Conservation (phyloP, 2,329 filamentous ascomycete genomes). For the Claviceps purpurea region DNA sequence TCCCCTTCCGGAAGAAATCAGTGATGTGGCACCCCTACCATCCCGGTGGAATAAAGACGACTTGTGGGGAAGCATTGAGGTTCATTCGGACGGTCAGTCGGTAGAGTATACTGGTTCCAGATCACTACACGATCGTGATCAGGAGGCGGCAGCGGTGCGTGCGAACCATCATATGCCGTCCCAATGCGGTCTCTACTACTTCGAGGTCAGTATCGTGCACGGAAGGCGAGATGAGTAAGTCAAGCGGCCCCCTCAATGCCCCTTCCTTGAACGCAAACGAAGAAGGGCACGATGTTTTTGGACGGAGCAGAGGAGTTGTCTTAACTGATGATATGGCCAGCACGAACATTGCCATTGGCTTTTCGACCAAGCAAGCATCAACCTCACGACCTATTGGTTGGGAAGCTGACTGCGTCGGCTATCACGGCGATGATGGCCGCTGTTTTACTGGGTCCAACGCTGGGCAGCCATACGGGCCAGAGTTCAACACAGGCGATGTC, state of each 20-base stretch:
- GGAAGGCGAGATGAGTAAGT: constrained; percentile 43
- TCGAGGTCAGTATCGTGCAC: constrained; percentile 49
- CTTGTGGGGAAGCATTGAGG: constrained; percentile 59
- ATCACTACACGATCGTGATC: constrained; percentile 36
- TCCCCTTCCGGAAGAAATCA: constrained; percentile 45
- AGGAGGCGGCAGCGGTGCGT: constrained; percentile 72
- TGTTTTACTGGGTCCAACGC: constrained; percentile 42
- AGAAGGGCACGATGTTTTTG: too few species aligned
- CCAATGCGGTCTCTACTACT: constrained; percentile 92
- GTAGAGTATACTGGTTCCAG: constrained; percentile 45
- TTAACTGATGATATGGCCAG: constrained; percentile 19
- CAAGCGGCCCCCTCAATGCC: not conserved
- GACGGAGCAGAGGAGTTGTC: too few species aligned
- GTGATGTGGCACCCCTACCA: constrained; percentile 53
- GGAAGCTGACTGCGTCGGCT: constrained; percentile 56
- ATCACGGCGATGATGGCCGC: constrained; percentile 55
- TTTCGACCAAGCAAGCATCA: constrained; percentile 39
- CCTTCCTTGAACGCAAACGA: not conserved
- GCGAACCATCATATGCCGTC: constrained; percentile 77
- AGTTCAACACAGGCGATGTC: constrained; percentile 42
- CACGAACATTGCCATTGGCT: constrained; percentile 50
- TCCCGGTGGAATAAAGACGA: constrained; percentile 72
- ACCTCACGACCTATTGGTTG: constrained; percentile 48
- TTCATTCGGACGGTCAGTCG: constrained; percentile 60
- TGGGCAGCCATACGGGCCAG: constrained; percentile 43